Base-by-base conservation (phyloP, 192 early-diverging fungal genomes). In the Chytriomyces sp. region DNA sequence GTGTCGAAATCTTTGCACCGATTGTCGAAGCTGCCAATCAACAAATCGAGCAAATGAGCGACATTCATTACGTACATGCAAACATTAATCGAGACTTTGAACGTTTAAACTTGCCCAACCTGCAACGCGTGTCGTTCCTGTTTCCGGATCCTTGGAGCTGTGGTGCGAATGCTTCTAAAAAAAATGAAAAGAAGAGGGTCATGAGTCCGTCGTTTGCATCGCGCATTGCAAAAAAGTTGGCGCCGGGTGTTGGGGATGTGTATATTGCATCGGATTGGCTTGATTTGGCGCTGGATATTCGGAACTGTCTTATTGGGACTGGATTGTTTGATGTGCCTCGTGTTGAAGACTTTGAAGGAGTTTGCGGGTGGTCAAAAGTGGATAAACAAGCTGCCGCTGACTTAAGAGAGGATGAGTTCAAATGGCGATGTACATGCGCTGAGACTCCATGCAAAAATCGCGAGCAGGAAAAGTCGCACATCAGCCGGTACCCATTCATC, bases 241-340 rank as follows among this genome's bases (percentile, higher is more conserved):
- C 71, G 16, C 45, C 16, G 11, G 78, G 78, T 18, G 35, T 35
- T 35, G 63, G 67, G 44, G 78, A 79, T n/a, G 16, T 79, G 16
- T 79, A 79, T 46, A 78, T 79, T 65, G 78, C 78, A 2, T 63
- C 47, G 23, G 78, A 79, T 65, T 79, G 78, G 78, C 75, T 74
- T 18, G 78, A 79, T 24, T 61, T 79, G 3, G 78, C 78, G 7
- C n/a, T 79, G 7, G 78, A 79, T 50, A 79, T 79, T 44, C 72
- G 78, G 24, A 50, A 45, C 5, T 70, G 57, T 49, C 63, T 79
- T 9, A 13, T 79, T 20, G 45, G 43, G 10, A 79, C 78, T 5
- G 65, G 65, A 4, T 77, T 75, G 20, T 79, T 79, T 59, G 75
- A 78, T 26, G 45, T 79, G 13, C 78, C 78, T 44, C 10, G 16